These are phyloP conservation scores for Astrothelium macrocarpum DNA, from an alignment of 495 filamentous ascomycete species.

Conservation along the genomic window DNA sequence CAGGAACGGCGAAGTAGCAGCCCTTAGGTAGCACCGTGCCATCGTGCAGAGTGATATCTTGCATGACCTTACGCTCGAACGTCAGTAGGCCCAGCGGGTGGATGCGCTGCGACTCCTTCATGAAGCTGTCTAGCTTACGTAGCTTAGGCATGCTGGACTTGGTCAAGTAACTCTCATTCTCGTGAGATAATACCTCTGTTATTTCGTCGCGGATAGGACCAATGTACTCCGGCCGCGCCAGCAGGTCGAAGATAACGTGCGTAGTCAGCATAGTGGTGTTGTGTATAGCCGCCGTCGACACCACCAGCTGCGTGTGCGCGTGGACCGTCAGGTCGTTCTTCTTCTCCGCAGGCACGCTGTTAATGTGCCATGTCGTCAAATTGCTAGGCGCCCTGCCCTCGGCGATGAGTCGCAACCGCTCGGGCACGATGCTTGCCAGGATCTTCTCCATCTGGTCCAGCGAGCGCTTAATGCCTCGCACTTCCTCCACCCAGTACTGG, in stretches of 20 bases:
- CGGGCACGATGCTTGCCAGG: constrained; percentile 21
- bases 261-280: constrained; percentile 8
- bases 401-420: constrained; percentile 19
- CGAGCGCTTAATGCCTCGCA: constrained; percentile 19
- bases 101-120: constrained; percentile 43
- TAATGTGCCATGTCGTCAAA: constrained; percentile 7
- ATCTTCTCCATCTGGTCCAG: constrained; percentile 20
- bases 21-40: constrained; percentile 23
- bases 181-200: constrained; percentile 23
- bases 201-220: constrained; percentile 46
- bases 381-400: constrained; percentile 9
- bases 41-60: constrained; percentile 22
- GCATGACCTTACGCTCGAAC: constrained; percentile 17
- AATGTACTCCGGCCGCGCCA: constrained; percentile 38
- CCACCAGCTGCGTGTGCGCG: constrained; percentile 6
- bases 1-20: constrained; percentile 12
- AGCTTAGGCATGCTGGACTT: constrained; percentile 37
- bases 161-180: constrained; percentile 27
- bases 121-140: constrained; percentile 46
- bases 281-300: constrained; percentile 6
- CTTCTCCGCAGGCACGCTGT: constrained; percentile 7
- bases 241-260: constrained; percentile 37
- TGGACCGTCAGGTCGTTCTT: constrained; percentile 2
- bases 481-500: constrained; percentile 9
- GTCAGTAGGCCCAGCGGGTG: constrained; percentile 31